phyloP scores from a whole-genome alignment of 345 rosid genomes.

The Populus ilicifolia region DNA sequence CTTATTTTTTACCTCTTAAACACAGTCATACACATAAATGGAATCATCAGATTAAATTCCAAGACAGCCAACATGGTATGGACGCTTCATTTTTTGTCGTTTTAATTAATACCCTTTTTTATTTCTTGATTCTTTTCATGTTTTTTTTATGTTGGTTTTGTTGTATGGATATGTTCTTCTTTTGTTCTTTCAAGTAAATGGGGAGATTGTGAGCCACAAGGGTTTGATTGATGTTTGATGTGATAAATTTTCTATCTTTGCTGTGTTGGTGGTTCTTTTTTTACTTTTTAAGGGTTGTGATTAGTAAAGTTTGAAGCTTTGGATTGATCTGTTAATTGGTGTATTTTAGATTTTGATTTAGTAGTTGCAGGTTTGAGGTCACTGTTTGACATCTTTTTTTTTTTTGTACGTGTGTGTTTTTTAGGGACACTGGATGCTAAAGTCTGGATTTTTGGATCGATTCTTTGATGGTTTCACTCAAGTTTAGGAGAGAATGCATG shows the following conservation, averaged over 20 bases:
- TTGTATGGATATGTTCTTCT: neutral
- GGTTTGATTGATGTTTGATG: slow-evolving; percentile 16
- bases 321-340: slow-evolving; percentile 32
- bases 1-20: slow-evolving; percentile 5
- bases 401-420: neutral
- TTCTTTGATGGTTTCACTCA: slow-evolving; percentile 4
- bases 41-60: slow-evolving; percentile 19
- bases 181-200: neutral
- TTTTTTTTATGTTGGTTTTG: neutral
- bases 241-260: slow-evolving; percentile 5
- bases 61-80: slow-evolving; percentile 23
- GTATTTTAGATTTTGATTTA: slow-evolving; percentile 24
- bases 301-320: slow-evolving; percentile 22
- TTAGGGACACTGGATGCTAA: slow-evolving; percentile 13
- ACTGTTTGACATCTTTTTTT: neutral
- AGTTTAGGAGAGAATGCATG: slow-evolving; percentile 4
- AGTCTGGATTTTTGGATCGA: slow-evolving; percentile 14
- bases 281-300: slow-evolving; percentile 1
- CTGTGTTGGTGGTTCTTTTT: slow-evolving; percentile 22
- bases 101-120: slow-evolving; percentile 3
- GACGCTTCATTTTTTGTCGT: slow-evolving; percentile 25
- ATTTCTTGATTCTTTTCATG: neutral
- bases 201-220: neutral
- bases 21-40: neutral
- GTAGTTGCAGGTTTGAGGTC: slow-evolving; percentile 13